Base-by-base conservation (phyloP, 768 basidiomycete genomes). In the Hebeloma cylindrosporum region DNA sequence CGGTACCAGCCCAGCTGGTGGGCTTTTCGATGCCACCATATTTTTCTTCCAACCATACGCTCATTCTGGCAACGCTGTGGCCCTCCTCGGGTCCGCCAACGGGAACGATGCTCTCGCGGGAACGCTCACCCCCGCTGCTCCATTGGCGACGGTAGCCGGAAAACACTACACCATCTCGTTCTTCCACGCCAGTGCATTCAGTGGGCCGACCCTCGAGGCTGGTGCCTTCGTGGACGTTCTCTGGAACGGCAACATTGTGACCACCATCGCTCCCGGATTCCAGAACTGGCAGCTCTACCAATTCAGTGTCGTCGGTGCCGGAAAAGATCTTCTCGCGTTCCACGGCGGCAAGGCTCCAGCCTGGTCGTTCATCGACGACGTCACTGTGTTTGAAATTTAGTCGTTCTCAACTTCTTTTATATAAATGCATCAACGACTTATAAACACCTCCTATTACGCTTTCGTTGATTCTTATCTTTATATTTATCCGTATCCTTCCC, bases 311-410 rank as follows among this genome's bases (percentile, higher is more conserved):
- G 56, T 55, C 1, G 74, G 60, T 3, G 49, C 44, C 16, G 71
- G 72, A 11, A 62, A 56, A 18, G 72, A 74, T 47, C 52, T 59
- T 10, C 57, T 74, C 30, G 60, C 66, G 0, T 69, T 74, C 61
- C 61, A 60, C 30, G 75, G 75, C 17, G 74, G 74, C 1, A 58
- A 54, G 10, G 73, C 74, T 7, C 75, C 75, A 5, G 70, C 73
- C 7, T 77, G 71, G 71, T 66, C 67, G 10, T 77, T 75, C 60
- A 61, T 77, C 40, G 75, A 77, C 54, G 73, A 76, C 51, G 51
- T 74, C 27, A 40, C 53, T 10, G 59, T 67, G 13, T 67, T 62
- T 49, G 36, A 56, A 34, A 45, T 52, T 34, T 59, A 47, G 47
- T 7, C 31, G 7, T 30, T 10, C 20, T 22, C 21, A 14, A 10